Evolutionary conservation across 352 stramenopile species (phyloP).

Genomic region (Pythium pyrilobum): DNA sequence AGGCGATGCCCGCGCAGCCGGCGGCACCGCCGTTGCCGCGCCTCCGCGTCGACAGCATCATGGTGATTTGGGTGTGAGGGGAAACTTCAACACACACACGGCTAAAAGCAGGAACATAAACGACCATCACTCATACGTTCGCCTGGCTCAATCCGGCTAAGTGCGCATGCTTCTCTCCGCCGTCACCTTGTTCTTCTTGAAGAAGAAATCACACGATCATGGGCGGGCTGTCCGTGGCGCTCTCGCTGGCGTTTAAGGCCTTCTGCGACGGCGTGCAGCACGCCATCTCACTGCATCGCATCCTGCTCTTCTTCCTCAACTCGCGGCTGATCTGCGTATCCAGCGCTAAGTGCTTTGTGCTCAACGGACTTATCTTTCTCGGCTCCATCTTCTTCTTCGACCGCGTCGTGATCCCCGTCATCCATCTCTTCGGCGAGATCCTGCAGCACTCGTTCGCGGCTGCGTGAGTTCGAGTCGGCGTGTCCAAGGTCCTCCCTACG

Average conservation of each 20-base stretch:
- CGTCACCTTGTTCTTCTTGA: constrained; percentile 7
- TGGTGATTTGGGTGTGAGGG: background rate
- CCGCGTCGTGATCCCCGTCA: constrained; percentile 75
- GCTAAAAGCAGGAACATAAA: background rate
- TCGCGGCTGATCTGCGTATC: constrained; percentile 81
- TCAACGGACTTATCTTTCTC: constrained; percentile 88
- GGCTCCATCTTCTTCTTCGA: constrained; percentile 90
- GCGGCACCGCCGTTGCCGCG: constrained; percentile 14
- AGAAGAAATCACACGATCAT: constrained; percentile 1
- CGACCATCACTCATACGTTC: constrained; percentile 6
- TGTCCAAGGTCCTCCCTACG: no score
- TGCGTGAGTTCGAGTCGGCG: constrained; percentile 24
- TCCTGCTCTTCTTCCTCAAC: constrained; percentile 83
- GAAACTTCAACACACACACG: background rate
- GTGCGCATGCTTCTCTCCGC: background rate
- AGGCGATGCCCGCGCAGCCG: constrained; percentile 55
- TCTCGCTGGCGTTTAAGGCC: constrained; percentile 65
- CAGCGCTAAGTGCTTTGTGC: constrained; percentile 84
- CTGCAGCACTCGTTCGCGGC: constrained; percentile 66
- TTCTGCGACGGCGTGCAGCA: constrained; percentile 85
- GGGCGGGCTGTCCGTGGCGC: constrained; percentile 30
- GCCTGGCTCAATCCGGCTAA: background rate
- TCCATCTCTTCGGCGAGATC: constrained; percentile 83
- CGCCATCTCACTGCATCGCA: constrained; percentile 80
- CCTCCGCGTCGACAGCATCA: background rate